phyloP scores from a whole-genome alignment of 176 grass and related monocot genomes.

The Olyra latifolia region DNA sequence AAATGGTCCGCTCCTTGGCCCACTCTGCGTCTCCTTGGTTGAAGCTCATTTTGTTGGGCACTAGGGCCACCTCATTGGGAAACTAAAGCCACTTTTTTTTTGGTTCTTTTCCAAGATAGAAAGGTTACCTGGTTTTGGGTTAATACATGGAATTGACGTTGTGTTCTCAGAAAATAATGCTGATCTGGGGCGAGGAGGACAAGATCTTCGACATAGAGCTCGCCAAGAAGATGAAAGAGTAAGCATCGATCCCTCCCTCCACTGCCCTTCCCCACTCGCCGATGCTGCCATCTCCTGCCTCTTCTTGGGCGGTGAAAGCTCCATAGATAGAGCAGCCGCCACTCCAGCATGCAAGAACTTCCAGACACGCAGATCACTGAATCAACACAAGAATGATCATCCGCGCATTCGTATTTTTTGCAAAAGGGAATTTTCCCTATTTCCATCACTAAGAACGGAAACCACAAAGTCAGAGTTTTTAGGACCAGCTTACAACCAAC shows the following conservation, averaged over 20 bases:
- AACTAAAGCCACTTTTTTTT: not conserved
- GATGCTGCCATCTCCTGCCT: not conserved
- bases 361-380: not conserved
- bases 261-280: not conserved
- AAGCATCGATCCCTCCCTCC: conserved; percentile 11
- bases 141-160: not conserved
- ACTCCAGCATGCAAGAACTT: not conserved
- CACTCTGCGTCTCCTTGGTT: not conserved
- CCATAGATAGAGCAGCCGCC: not conserved
- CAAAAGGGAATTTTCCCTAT: too few relatives aligned
- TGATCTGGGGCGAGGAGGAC: conserved; percentile 92
- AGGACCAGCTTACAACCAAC: too few relatives aligned
- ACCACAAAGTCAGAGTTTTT: too few relatives aligned
- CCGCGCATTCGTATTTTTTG: too few relatives aligned
- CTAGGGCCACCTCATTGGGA: not conserved
- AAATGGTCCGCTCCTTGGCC: too few relatives aligned
- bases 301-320: not conserved
- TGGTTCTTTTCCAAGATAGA: not conserved
- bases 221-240: conserved; percentile 91
- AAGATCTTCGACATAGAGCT: conserved; percentile 77
- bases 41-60: not conserved
- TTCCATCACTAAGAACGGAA: too few relatives aligned
- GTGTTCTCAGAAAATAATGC: conserved; percentile 82
- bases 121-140: not conserved
- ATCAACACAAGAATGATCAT: not conserved